Percentiles rank a stretch among this genome's conserved stretches.
phyloP scores from a whole-genome alignment of 2,329 filamentous ascomycete species.

The Diplodia sapinea region DNA sequence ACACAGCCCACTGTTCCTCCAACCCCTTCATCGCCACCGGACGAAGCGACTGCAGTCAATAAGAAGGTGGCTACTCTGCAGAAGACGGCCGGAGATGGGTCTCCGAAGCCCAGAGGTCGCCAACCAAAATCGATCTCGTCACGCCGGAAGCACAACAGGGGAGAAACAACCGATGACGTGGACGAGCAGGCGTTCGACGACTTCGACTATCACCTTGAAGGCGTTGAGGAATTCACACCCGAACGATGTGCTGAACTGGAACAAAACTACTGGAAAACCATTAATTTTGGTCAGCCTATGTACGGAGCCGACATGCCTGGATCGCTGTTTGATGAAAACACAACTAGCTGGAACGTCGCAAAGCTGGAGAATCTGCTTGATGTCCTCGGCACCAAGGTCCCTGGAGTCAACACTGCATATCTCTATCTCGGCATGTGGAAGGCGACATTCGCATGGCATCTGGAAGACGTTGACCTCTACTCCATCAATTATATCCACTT shows the following conservation, averaged over 20 bases:
- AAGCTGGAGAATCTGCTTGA: conserved; percentile 93
- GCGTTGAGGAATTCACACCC: conserved; percentile 82
- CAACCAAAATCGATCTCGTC: conserved; percentile 79
- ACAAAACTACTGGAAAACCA: conserved; percentile 93
- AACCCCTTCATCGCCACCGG: conserved; percentile 51
- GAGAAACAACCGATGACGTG: conserved; percentile 76
- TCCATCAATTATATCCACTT: conserved; percentile 99
- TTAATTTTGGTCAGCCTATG: conserved; percentile 92
- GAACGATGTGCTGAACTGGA: conserved; percentile 95
- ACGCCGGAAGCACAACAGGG: conserved; percentile 82
- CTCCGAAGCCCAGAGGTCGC: conserved; percentile 60
- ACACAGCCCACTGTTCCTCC: conserved; percentile 44
- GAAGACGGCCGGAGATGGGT: conserved; percentile 50
- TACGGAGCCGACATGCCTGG: conserved; percentile 97
- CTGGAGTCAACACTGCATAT: conserved; percentile 97
- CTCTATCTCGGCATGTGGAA: conserved; percentile 99
- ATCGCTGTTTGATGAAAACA: conserved; percentile 87
- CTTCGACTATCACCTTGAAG: conserved; percentile 87
- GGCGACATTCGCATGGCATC: conserved; percentile 97
- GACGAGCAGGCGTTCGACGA: conserved; percentile 90
- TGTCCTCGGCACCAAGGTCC: conserved; percentile 91
- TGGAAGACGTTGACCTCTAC: conserved; percentile 98
- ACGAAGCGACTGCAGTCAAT: conserved; percentile 21
- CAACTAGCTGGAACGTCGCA: conserved; percentile 89
- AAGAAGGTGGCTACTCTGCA: conserved; percentile 37